phyloP scores from a whole-genome alignment of 169 alveolate species.

The Theileria orientalis region DNA sequence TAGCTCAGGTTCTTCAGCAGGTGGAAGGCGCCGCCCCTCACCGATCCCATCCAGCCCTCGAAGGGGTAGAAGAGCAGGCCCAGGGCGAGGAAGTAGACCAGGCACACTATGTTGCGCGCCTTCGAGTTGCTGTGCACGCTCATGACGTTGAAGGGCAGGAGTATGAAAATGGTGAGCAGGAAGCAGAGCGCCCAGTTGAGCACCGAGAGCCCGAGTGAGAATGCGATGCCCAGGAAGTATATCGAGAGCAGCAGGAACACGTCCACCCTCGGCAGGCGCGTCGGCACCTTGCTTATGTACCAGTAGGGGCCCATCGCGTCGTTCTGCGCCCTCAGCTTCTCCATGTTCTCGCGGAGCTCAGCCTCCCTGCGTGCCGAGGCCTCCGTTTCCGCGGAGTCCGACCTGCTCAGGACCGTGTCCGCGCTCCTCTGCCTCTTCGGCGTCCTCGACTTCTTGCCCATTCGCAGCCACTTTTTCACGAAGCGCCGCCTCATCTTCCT shows the following conservation, averaged over 20 bases:
- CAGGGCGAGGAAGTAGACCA: background rate
- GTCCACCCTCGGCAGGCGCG: slow-evolving; percentile 31
- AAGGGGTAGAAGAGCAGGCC: slow-evolving; percentile 11
- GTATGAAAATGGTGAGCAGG: slow-evolving; percentile 7
- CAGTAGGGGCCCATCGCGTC: slow-evolving; percentile 37
- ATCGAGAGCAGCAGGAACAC: slow-evolving; percentile 16
- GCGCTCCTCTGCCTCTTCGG: background rate
- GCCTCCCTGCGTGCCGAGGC: background rate
- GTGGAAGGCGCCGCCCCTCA: background rate
- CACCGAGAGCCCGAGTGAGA: slow-evolving; percentile 35
- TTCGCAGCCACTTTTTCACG: background rate
- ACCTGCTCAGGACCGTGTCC: background rate
- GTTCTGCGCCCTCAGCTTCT: background rate
- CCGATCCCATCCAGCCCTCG: background rate
- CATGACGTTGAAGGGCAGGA: slow-evolving; percentile 26
- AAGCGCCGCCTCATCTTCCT: background rate
- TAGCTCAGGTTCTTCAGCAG: background rate
- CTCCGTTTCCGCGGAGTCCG: background rate
- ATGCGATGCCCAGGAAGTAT: slow-evolving; percentile 18
- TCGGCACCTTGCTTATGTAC: slow-evolving; percentile 18
- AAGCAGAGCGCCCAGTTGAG: slow-evolving; percentile 56
- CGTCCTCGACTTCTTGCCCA: background rate
- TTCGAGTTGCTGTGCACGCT: slow-evolving; percentile 1
- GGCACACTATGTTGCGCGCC: background rate
- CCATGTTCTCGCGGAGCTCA: background rate